A percentile compares a stretch with the other conserved stretches of the same genome.
Evolutionary conservation across 371 early-diverging fungal genomes (phyloP).

Genomic region (Catenaria anguillulae): DNA sequence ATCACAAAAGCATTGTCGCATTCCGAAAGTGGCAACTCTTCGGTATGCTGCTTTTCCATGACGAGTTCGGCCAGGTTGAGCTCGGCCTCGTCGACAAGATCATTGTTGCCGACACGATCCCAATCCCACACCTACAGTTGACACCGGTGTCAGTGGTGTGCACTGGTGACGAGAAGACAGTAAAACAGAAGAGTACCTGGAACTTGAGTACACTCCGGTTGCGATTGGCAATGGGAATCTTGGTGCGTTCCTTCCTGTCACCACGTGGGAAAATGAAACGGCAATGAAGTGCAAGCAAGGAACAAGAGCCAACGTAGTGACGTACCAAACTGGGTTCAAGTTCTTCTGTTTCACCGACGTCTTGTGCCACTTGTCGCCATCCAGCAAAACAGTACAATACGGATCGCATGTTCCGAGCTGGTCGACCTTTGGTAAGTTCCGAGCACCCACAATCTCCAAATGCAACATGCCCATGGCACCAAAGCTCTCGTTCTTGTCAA

Average conservation of each 20-base stretch:
- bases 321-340: conserved; percentile 2
- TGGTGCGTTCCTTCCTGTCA: no score
- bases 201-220: no score
- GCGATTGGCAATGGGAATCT: no score
- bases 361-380: not conserved
- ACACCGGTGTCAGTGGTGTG: no score
- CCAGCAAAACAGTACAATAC: not conserved
- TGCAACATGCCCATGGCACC: not conserved
- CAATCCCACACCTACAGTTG: not conserved
- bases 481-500: not conserved
- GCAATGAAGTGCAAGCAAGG: no score
- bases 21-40: not conserved
- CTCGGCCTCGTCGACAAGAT: not conserved
- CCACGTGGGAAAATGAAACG: no score
- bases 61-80: not conserved
- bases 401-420: not conserved
- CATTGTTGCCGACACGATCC: not conserved
- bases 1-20: not conserved
- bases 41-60: not conserved
- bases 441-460: not conserved
- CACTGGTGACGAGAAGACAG: no score
- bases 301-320: no score
- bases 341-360: not conserved
- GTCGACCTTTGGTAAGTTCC: not conserved
- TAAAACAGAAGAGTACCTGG: no score